Conservation (phyloP, 2,329 filamentous ascomycete genomes). For the Fusarium sp. region DNA sequence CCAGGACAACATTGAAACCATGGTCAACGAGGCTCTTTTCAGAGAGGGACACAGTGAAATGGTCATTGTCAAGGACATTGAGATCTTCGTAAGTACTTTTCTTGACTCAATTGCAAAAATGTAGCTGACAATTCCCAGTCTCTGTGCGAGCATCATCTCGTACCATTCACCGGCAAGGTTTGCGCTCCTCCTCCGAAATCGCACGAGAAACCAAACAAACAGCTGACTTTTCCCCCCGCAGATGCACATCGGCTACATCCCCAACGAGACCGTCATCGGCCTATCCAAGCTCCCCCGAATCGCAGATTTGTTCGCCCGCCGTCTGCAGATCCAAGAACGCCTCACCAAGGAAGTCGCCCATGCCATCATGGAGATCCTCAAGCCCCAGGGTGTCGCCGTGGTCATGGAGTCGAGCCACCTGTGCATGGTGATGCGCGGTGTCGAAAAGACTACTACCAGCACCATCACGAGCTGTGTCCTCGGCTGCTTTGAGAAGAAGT, state of each 20-base stretch:
- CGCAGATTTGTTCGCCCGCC: slow-evolving; percentile 94
- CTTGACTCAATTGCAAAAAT: neutral
- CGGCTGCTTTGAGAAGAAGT: slow-evolving; percentile 91
- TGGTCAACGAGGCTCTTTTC: slow-evolving; percentile 94
- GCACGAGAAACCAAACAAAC: neutral
- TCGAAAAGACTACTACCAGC: slow-evolving; percentile 85
- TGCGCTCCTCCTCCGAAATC: slow-evolving; percentile 14
- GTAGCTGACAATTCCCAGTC: slow-evolving; percentile 58
- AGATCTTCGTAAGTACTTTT: slow-evolving; percentile 64
- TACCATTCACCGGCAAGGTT: slow-evolving; percentile 96
- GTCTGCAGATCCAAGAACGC: slow-evolving; percentile 95
- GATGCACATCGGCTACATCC: slow-evolving; percentile 99
- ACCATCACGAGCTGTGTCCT: slow-evolving; percentile 98
- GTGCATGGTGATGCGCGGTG: slow-evolving; percentile 99
- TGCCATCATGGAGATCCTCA: slow-evolving; percentile 90
- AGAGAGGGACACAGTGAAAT: slow-evolving; percentile 97
- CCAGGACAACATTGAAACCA: slow-evolving; percentile 89
- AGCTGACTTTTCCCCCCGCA: slow-evolving; percentile 48
- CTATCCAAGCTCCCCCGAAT: slow-evolving; percentile 96
- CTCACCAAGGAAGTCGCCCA: slow-evolving; percentile 96
- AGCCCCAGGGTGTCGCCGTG: slow-evolving; percentile 93
- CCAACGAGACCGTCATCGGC: slow-evolving; percentile 88
- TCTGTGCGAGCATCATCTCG: slow-evolving; percentile 95
- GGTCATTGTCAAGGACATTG: slow-evolving; percentile 98
- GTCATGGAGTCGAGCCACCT: slow-evolving; percentile 97